Percentiles rank a stretch among this genome's conserved stretches.
phyloP scores from a whole-genome alignment of 208 protist genomes.

The Lotmaria passim region DNA sequence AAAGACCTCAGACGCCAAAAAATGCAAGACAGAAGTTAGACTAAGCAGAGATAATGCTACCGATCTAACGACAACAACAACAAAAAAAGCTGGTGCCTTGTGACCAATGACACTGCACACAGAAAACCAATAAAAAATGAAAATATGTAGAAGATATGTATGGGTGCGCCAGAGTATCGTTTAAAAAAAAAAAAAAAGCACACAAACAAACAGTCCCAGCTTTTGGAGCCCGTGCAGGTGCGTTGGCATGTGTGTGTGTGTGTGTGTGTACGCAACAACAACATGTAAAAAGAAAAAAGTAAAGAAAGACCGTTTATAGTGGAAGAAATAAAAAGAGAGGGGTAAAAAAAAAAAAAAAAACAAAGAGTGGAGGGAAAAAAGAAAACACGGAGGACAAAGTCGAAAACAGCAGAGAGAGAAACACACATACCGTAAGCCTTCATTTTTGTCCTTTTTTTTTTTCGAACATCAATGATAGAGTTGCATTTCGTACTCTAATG shows the following conservation, averaged over 20 bases:
- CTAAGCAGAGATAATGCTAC: too few relatives aligned
- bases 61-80: not conserved
- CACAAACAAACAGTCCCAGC: too few relatives aligned
- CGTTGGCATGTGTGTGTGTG: not conserved
- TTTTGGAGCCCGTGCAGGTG: not conserved
- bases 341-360: constrained; percentile 11
- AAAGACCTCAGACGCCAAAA: too few relatives aligned
- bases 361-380: not conserved
- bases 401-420: not conserved
- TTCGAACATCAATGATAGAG: too few relatives aligned
- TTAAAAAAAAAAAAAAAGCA: too few relatives aligned
- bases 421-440: not conserved
- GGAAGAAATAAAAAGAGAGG: not conserved
- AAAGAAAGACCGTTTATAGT: constrained; percentile 10
- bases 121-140: too few relatives aligned
- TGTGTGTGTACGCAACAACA: too few relatives aligned
- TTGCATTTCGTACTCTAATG: too few relatives aligned
- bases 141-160: too few relatives aligned
- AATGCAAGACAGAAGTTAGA: too few relatives aligned
- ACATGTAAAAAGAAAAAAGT: constrained; percentile 16
- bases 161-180: not conserved
- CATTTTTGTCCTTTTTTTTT: too few relatives aligned
- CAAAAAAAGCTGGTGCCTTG: not conserved
- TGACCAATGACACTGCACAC: too few relatives aligned
- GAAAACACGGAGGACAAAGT: constrained; percentile 1